phyloP scores from a whole-genome alignment of 495 filamentous ascomycete genomes.

The Cairneyella variabilis region DNA sequence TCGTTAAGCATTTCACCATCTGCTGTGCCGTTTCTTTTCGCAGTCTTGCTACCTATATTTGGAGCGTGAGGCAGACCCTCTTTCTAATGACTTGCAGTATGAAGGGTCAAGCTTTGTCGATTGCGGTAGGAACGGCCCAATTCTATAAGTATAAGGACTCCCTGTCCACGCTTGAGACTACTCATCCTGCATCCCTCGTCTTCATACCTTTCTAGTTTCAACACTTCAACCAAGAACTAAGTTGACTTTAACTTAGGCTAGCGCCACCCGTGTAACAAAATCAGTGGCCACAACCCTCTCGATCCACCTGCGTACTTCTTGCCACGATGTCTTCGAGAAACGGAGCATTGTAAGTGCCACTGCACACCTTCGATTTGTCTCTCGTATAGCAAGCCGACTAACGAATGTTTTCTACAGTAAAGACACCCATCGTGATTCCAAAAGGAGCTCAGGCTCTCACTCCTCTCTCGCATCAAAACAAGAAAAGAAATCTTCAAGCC shows the following conservation, averaged over 20 bases:
- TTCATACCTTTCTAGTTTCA: not conserved
- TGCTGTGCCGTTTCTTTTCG: not conserved
- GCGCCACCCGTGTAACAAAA: not conserved
- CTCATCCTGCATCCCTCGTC: not conserved
- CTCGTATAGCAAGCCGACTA: not conserved
- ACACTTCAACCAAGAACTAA: conserved; percentile 2
- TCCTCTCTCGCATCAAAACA: conserved; percentile 4
- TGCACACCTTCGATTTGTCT: not conserved
- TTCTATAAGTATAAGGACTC: not conserved
- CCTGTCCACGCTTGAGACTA: not conserved
- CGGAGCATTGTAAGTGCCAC: not conserved
- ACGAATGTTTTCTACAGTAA: conserved; percentile 1
- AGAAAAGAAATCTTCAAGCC: not conserved
- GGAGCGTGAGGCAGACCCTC: conserved; percentile 2
- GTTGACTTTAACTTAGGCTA: not conserved
- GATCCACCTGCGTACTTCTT: not conserved
- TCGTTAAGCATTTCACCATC: not conserved
- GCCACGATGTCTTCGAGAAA: conserved; percentile 5
- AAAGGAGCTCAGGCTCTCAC: not conserved
- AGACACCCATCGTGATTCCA: conserved; percentile 2
- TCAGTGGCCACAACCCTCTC: not conserved
- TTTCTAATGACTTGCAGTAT: not conserved
- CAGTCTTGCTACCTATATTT: not conserved
- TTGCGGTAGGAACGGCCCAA: not conserved
- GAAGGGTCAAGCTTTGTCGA: not conserved